A percentile compares a stretch with the other conserved stretches of the same genome.
Conservation (phyloP, 176 grass and related monocot genomes). For the Juncus inflexus region DNA sequence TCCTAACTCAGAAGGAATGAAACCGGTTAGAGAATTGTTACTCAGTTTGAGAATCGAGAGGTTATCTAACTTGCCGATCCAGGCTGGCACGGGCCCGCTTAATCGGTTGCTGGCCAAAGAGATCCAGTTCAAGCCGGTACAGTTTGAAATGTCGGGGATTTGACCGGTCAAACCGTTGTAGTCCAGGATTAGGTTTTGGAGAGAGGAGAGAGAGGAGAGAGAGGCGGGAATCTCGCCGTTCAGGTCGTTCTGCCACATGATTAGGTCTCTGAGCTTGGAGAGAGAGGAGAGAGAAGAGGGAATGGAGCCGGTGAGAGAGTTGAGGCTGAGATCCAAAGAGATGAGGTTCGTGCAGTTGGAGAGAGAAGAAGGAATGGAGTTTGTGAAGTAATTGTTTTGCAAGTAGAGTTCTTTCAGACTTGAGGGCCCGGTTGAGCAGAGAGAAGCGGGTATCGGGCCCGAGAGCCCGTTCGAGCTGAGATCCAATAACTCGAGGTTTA, state of each 20-base stretch:
- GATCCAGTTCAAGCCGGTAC: slow-evolving; percentile 84
- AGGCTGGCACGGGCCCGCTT: slow-evolving; percentile 57
- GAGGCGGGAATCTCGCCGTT: slow-evolving; percentile 79
- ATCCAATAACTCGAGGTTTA: slow-evolving; percentile 69
- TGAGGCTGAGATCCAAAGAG: slow-evolving; percentile 94
- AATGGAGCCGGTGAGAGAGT: slow-evolving; percentile 63
- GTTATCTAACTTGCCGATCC: slow-evolving; percentile 72
- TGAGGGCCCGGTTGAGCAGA: slow-evolving; percentile 41
- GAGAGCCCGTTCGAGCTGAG: slow-evolving; percentile 85
- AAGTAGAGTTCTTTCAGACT: slow-evolving; percentile 72
- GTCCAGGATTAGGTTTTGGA: slow-evolving; percentile 94
- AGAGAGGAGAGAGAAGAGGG: slow-evolving; percentile 53
- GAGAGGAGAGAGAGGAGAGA: slow-evolving; percentile 39
- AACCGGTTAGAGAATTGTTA: slow-evolving; percentile 80
- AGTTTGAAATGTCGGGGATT: slow-evolving; percentile 57
- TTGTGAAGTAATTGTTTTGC: slow-evolving; percentile 86
- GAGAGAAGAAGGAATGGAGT: slow-evolving; percentile 57
- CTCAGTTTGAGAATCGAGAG: slow-evolving; percentile 80
- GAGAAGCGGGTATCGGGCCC: slow-evolving; percentile 50
- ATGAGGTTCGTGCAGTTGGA: slow-evolving; percentile 72
- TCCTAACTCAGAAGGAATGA: slow-evolving; percentile 70
- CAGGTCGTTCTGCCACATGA: slow-evolving; percentile 91
- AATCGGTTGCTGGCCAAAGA: slow-evolving; percentile 84
- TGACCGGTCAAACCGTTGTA: slow-evolving; percentile 70
- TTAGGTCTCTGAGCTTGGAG: slow-evolving; percentile 58